phyloP scores from a whole-genome alignment of 2,329 filamentous ascomycete genomes.

The Mycosphaerella sp. region DNA sequence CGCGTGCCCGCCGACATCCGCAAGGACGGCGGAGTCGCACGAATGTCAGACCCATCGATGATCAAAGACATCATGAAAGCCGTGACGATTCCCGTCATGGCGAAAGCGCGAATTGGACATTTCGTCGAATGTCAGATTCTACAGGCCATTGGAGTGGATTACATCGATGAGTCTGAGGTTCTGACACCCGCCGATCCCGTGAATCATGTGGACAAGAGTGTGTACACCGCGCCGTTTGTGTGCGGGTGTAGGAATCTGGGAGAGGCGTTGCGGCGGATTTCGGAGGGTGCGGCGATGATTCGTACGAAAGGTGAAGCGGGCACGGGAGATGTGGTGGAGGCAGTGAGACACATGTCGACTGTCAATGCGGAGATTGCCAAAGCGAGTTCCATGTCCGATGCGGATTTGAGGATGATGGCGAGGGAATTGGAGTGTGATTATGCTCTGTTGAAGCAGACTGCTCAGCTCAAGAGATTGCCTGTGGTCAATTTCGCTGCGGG shows the following conservation, averaged over 20 bases:
- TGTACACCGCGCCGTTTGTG: conserved; percentile 82
- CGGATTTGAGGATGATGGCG: conserved; percentile 70
- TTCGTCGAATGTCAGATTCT: conserved; percentile 98
- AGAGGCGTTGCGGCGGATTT: conserved; percentile 84
- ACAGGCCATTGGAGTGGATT: conserved; percentile 89
- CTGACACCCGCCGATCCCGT: conserved; percentile 87
- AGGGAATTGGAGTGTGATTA: conserved; percentile 75
- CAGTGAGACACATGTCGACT: conserved; percentile 90
- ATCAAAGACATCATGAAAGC: conserved; percentile 93
- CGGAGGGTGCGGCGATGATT: conserved; percentile 97
- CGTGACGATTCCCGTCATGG: conserved; percentile 98
- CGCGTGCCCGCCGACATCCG: conserved; percentile 95
- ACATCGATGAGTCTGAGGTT: conserved; percentile 97
- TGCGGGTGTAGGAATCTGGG: conserved; percentile 93
- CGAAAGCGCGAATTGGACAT: conserved; percentile 95
- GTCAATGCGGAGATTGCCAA: conserved; percentile 75
- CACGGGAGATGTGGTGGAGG: conserved; percentile 94
- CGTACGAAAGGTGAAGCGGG: conserved; percentile 97
- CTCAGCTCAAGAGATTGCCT: conserved; percentile 77
- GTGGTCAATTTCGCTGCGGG: conserved; percentile 98
- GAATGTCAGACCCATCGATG: conserved; percentile 93
- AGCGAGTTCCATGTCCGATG: conserved; percentile 60
- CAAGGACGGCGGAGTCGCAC: conserved; percentile 81
- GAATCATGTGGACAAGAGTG: conserved; percentile 85
- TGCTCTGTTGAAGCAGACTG: conserved; percentile 75